Conservation (phyloP, 1,139 yeast species). For the Candida sp. region DNA sequence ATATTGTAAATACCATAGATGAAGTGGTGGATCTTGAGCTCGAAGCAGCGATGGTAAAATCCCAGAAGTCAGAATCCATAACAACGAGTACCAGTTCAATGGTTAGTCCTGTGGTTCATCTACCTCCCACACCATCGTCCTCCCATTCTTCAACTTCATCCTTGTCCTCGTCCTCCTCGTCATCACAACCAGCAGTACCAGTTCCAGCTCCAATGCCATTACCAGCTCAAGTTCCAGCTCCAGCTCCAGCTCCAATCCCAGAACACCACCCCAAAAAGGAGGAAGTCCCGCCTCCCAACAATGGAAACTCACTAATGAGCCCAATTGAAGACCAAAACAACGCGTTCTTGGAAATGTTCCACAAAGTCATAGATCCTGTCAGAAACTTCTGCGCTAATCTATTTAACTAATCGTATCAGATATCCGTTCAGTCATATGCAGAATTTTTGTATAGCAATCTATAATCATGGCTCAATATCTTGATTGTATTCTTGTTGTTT, state of each 20-base stretch:
- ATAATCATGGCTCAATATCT: conserved; percentile 21
- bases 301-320: neutral
- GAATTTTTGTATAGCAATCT: conserved; percentile 14
- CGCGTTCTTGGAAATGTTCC: conserved; percentile 10
- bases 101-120: neutral
- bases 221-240: neutral
- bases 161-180: neutral
- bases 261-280: neutral
- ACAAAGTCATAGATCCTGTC: conserved; percentile 15
- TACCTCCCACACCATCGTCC: neutral
- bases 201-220: conserved; percentile 14
- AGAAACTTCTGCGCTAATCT: conserved; percentile 13
- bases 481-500: conserved; percentile 17
- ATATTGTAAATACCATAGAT: conserved; percentile 20
- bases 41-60: conserved; percentile 4
- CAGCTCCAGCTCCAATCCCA: neutral
- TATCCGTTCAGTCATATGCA: neutral
- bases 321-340: neutral
- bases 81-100: neutral
- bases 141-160: neutral
- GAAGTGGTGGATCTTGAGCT: conserved; percentile 23
- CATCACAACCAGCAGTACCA: neutral
- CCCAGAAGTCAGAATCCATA: neutral
- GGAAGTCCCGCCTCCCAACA: neutral
- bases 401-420: conserved; percentile 7